phyloP scores from a whole-genome alignment of 2,329 filamentous ascomycete species.

The Xylariaceae sp. region DNA sequence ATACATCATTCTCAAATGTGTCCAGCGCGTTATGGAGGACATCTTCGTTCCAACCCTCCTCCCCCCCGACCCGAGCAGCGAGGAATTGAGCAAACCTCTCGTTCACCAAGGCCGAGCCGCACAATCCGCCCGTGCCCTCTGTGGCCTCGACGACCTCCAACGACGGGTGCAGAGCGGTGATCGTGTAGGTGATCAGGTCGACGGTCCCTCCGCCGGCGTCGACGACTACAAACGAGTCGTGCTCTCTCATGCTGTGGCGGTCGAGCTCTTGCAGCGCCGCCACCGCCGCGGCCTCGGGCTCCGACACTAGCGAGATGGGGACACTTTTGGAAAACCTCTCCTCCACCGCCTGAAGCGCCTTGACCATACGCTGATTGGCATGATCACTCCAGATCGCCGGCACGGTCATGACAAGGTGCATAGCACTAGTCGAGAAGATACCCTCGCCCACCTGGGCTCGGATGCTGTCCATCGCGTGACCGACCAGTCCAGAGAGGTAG shows the following conservation, averaged over 20 bases:
- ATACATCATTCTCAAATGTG: constrained; percentile 34
- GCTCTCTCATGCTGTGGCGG: constrained; percentile 32
- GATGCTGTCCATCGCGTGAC: constrained; percentile 39
- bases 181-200: constrained; percentile 31
- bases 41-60: constrained; percentile 35
- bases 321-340: constrained; percentile 24
- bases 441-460: constrained; percentile 35
- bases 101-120: constrained; percentile 43
- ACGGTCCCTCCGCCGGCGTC: constrained; percentile 43
- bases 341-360: constrained; percentile 33
- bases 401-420: constrained; percentile 50
- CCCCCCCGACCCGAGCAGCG: constrained; percentile 33
- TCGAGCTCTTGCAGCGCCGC: constrained; percentile 39
- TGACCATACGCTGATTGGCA: constrained; percentile 42
- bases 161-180: constrained; percentile 34
- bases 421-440: constrained; percentile 32
- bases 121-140: constrained; percentile 40
- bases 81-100: constrained; percentile 38
- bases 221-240: constrained; percentile 43
- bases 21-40: constrained; percentile 32
- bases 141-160: constrained; percentile 42
- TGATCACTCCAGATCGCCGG: constrained; percentile 52
- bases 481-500: constrained; percentile 41
- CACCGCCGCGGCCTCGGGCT: constrained; percentile 40
- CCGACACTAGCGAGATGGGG: constrained; percentile 30